A percentile compares a stretch with the other conserved stretches of the same genome.
These are phyloP conservation scores for Aspergillus baeticus DNA, from an alignment of 495 filamentous ascomycete species.

Conservation along the genomic window DNA sequence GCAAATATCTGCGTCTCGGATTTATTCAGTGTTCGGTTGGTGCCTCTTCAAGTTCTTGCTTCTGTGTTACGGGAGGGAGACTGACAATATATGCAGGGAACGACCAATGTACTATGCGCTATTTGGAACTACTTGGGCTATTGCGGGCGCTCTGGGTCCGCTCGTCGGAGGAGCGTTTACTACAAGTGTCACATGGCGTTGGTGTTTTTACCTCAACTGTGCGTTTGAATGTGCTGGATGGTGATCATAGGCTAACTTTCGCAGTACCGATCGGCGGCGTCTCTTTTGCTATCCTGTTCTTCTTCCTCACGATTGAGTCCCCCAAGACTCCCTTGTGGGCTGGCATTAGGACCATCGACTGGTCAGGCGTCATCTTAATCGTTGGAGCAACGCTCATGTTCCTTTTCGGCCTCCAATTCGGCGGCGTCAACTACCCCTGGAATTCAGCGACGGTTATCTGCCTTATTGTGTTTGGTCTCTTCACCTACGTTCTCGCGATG, in stretches of 20 bases:
- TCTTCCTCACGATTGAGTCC: slow-evolving; percentile 75
- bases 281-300: slow-evolving; percentile 62
- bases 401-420: slow-evolving; percentile 75
- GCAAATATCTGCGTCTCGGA: slow-evolving; percentile 83
- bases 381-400: slow-evolving; percentile 81
- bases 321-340: slow-evolving; percentile 67
- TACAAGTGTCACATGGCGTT: slow-evolving; percentile 57
- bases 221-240: slow-evolving; percentile 14
- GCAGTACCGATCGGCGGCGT: slow-evolving; percentile 69
- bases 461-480: slow-evolving; percentile 71
- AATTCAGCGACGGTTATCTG: slow-evolving; percentile 71
- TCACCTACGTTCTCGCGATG: slow-evolving; percentile 61
- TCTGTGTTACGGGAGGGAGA: slow-evolving; percentile 4
- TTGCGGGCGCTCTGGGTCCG: slow-evolving; percentile 71
- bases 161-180: slow-evolving; percentile 77
- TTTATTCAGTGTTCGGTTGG: slow-evolving; percentile 67
- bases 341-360: slow-evolving; percentile 76
- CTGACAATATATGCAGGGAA: slow-evolving; percentile 38
- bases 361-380: slow-evolving; percentile 66
- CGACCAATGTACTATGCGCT: slow-evolving; percentile 63
- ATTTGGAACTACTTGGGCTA: slow-evolving; percentile 70
- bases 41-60: not conserved
- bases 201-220: slow-evolving; percentile 68
- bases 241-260: not conserved
- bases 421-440: slow-evolving; percentile 77